Conservation (phyloP, 345 rosid genomes). For the Salix arbutifolia region DNA sequence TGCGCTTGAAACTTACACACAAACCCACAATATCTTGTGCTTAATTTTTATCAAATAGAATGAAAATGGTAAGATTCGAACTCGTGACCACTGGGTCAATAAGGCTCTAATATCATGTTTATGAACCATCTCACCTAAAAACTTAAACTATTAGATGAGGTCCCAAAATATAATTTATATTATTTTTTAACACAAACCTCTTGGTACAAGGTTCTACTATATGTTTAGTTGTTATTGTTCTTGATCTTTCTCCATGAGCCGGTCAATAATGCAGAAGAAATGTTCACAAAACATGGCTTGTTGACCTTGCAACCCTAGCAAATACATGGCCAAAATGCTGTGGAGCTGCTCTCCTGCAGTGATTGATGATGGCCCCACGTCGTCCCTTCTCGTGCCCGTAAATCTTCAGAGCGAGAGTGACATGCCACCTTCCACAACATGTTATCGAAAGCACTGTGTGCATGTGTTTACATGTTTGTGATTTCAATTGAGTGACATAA, state of each 20-base stretch:
- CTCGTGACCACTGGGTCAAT: too few species aligned
- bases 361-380: constrained; percentile 2
- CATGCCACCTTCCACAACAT: not conserved
- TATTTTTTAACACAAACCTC: too few species aligned
- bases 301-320: constrained; percentile 4
- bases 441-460: not conserved
- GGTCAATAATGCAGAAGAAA: constrained; percentile 2
- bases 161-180: too few species aligned
- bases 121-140: too few species aligned
- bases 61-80: too few species aligned
- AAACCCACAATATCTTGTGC: too few species aligned
- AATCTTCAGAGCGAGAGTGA: not conserved
- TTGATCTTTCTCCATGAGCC: not conserved
- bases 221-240: not conserved
- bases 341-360: not conserved
- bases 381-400: not conserved
- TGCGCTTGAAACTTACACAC: too few species aligned
- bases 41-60: too few species aligned
- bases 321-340: not conserved
- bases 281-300: not conserved
- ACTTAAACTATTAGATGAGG: too few species aligned
- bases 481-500: not conserved
- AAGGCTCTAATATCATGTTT: too few species aligned
- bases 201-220: too few species aligned
- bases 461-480: not conserved